Percentiles rank a stretch among this genome's conserved stretches.
phyloP scores from a whole-genome alignment of 2,329 filamentous ascomycete genomes.

The Aspergillus arachidicola region DNA sequence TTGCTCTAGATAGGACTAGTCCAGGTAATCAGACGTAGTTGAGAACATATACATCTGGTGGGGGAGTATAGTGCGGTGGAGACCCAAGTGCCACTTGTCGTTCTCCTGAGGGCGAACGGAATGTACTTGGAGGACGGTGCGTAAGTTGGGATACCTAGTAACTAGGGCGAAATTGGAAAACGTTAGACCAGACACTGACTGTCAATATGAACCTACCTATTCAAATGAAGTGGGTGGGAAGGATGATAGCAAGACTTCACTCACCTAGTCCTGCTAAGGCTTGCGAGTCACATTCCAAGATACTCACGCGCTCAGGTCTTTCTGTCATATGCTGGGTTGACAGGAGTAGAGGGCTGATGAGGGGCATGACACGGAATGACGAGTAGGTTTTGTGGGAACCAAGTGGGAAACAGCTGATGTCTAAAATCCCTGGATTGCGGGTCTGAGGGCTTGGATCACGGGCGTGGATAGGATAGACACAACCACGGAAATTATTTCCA shows the following conservation, averaged over 20 bases:
- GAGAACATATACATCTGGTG: background rate
- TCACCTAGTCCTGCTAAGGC: background rate
- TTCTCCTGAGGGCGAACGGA: background rate
- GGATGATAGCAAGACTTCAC: background rate
- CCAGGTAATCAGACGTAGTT: background rate
- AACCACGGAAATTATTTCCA: background rate
- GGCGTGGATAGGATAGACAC: background rate
- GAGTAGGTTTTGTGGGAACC: background rate
- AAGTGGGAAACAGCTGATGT: background rate
- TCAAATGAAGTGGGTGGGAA: background rate
- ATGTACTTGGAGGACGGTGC: no score
- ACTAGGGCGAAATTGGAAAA: background rate
- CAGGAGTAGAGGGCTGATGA: background rate
- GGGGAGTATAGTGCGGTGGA: background rate
- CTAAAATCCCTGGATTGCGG: background rate
- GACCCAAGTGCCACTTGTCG: background rate
- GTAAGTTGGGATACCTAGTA: background rate
- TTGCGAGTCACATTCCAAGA: background rate
- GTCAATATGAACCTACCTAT: background rate
- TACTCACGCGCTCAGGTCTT: background rate
- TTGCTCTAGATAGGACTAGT: background rate
- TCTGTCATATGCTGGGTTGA: background rate
- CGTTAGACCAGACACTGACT: background rate
- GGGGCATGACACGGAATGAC: background rate
- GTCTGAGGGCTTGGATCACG: background rate